These are phyloP conservation scores for Yamadazyma jaroonii DNA, from an alignment of 1,139 yeast species.

Conservation along the genomic window DNA sequence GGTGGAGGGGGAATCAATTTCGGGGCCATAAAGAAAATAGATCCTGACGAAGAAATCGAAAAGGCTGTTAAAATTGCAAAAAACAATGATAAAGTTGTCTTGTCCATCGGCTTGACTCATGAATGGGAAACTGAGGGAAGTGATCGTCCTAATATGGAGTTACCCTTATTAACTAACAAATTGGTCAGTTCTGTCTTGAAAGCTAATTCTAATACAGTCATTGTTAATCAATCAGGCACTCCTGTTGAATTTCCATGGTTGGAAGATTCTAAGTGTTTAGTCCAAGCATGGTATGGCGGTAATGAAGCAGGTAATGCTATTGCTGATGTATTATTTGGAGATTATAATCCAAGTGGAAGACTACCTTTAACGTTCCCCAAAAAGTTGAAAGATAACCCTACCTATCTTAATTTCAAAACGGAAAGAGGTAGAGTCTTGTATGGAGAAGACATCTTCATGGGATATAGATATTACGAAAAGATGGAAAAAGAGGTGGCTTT, in stretches of 20 bases:
- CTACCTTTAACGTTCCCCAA: constrained; percentile 44
- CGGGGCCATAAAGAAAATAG: constrained; percentile 22
- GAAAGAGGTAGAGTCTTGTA: constrained; percentile 52
- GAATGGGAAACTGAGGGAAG: constrained; percentile 37
- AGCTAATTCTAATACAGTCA: constrained; percentile 50
- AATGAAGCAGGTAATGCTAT: constrained; percentile 24
- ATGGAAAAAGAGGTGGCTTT: constrained; percentile 43
- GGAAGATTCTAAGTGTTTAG: constrained; percentile 39
- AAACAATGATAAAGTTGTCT: constrained; percentile 35
- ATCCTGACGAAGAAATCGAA: constrained; percentile 20
- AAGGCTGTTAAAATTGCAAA: constrained; percentile 26
- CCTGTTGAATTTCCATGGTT: constrained; percentile 63
- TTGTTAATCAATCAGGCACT: constrained; percentile 62
- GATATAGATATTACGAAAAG: constrained; percentile 59
- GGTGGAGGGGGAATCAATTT: constrained; percentile 30
- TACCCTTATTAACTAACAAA: constrained; percentile 49
- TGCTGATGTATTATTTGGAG: constrained; percentile 25
- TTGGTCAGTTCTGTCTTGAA: constrained; percentile 44
- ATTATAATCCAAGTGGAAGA: constrained; percentile 28
- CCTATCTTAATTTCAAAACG: constrained; percentile 36
- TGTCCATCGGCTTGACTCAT: constrained; percentile 38
- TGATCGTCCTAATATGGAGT: constrained; percentile 28
- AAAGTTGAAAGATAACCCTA: constrained; percentile 40
- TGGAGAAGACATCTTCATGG: constrained; percentile 57
- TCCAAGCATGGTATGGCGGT: constrained; percentile 50